Conservation (phyloP, 176 grass and related monocot species). For the Triticum aestivum region DNA sequence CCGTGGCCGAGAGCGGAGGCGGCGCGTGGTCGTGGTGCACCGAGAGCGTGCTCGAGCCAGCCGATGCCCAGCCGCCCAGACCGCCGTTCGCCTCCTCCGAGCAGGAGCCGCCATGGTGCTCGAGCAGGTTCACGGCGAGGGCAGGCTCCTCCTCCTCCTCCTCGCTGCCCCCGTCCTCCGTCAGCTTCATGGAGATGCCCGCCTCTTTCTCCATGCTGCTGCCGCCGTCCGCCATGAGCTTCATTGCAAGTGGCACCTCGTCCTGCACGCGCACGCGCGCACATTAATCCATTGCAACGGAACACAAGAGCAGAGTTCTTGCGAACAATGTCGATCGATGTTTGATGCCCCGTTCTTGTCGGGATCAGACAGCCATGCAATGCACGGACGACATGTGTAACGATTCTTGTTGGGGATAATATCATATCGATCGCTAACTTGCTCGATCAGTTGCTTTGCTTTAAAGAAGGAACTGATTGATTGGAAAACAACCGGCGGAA, state of each 20-base stretch:
- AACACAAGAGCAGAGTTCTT: background rate
- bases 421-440: constrained; percentile 10
- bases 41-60: constrained; percentile 43
- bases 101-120: background rate
- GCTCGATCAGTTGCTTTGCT: constrained; percentile 38
- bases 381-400: constrained; percentile 15
- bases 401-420: background rate
- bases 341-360: constrained; percentile 16
- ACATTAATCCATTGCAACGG: background rate
- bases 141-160: constrained; percentile 33
- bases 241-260: background rate
- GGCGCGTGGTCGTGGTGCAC: constrained; percentile 18
- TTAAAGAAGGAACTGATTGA: constrained; percentile 15
- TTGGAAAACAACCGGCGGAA: background rate
- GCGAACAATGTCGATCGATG: background rate
- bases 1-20: background rate
- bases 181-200: background rate
- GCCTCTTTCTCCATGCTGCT: constrained; percentile 13
- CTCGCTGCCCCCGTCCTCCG: background rate
- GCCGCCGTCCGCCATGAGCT: background rate
- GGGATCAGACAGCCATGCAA: constrained; percentile 25
- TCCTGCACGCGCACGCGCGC: background rate
- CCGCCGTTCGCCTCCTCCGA: constrained; percentile 22
- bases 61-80: constrained; percentile 45
- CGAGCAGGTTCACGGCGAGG: constrained; percentile 34